Evolutionary conservation across 2,329 filamentous ascomycete species (phyloP), one percentile per base, ranked within the genome.

Genomic region (Colletotrichum orchidophilum): DNA sequence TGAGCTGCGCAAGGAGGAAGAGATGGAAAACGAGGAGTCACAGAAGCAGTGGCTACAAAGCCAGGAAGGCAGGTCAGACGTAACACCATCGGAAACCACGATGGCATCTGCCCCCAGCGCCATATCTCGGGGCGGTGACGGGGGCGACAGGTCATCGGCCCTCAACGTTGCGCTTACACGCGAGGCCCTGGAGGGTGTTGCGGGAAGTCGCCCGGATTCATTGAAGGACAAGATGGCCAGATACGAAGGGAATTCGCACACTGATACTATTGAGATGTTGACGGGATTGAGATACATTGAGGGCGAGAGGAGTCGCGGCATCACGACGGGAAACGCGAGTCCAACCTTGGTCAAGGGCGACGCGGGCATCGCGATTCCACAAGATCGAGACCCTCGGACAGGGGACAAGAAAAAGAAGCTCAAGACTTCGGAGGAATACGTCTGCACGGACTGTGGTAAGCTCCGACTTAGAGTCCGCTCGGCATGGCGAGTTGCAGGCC

Each of bases 221-320:
- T 92, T 95, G 73, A 89, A 91, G 62, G 94, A 97, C 75, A 96
- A 95, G 81, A 95, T 95, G 92, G 92, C 92, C 7, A 89, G 93
- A 54, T 94, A 94, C 76, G 94, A 97, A 77, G 91, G 90, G 4
- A 85, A 89, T 29, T 91, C 90, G 0, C 94, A 96, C 76, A 90
- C 94, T 5, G 94, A 97, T 74, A 94, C 92, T 0, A 97, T 98
- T 73, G 95, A 98, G 80, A 94, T 97, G 88, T 87, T 98, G 72
- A 98, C 96, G 0, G 96, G 96, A 5, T 83, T 98, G 68, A 89
- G 93, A 63, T 98, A 97, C 79, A 88, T 92, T 21, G 94, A 97
- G 75, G 96, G 95, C 57, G 96, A 98, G 84, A 88, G 95, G 70
- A 96, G 94, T 71, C 91, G 91, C 69, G 95, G 95, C 21, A 94